Conservation (phyloP, 805 yeast species). For the Groenewaldozyma tartarivorans region DNA sequence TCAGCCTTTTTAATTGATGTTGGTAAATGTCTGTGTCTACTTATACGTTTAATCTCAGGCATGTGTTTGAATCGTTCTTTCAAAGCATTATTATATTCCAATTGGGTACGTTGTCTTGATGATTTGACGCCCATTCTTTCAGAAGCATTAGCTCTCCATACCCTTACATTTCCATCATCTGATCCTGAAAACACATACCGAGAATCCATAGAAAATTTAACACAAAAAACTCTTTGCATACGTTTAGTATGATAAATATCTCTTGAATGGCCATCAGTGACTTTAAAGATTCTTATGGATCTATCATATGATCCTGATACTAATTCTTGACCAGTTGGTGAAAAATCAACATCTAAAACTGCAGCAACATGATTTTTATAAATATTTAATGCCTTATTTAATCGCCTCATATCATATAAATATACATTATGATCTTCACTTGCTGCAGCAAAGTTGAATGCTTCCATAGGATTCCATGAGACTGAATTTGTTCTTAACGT, state of each 20-base stretch:
- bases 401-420: constrained; percentile 92
- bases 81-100: constrained; percentile 85
- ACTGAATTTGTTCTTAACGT: constrained; percentile 75
- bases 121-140: constrained; percentile 78
- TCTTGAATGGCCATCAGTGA: constrained; percentile 80
- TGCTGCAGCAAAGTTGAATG: constrained; percentile 84
- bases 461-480: constrained; percentile 97
- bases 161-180: constrained; percentile 89
- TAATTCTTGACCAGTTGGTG: constrained; percentile 94
- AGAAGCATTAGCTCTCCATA: constrained; percentile 86
- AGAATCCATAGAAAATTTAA: constrained; percentile 80
- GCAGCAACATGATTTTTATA: constrained; percentile 95
- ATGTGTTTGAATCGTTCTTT: constrained; percentile 87
- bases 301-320: constrained; percentile 95
- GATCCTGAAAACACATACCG: constrained; percentile 83
- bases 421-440: constrained; percentile 93
- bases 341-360: constrained; percentile 86
- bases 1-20: constrained; percentile 76
- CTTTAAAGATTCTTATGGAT: constrained; percentile 71
- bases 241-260: constrained; percentile 95
- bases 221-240: constrained; percentile 90
- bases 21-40: constrained; percentile 91
- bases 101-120: constrained; percentile 65
- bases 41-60: constrained; percentile 91
- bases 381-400: constrained; percentile 71